Base-by-base conservation (phyloP, 2,329 filamentous ascomycete genomes). In the Epichloe uncinata region DNA sequence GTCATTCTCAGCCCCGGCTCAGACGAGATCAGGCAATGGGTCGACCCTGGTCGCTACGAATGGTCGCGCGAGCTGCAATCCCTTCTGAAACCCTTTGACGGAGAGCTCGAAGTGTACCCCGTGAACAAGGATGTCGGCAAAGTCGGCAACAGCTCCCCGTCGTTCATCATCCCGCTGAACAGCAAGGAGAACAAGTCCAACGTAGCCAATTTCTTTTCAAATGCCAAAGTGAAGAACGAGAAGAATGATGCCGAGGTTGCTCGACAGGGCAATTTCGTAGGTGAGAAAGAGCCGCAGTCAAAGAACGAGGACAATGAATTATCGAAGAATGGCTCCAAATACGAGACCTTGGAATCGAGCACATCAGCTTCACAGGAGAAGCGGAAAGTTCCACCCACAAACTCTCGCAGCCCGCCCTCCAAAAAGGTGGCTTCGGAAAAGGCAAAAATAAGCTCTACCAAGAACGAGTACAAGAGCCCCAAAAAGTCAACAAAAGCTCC, bases 101-200 rank as follows among this genome's bases (percentile, higher is more conserved):
- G 86, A 4, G 83, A 87, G 49, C 70, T 98, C 8, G 87, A 94
- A 49, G 82, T 86, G 48, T 96, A 95, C 62, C 82, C 85, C 0
- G 93, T 98, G 2, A 81, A 76, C 58, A 86, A 87, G 63, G 90
- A 93, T 4, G 91, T 97, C 0, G 90, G 90, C 0, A 97, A 95
- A 68, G 90, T 95, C 0, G 90, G 91, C 5, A 95, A 95, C 58
- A 86, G 95, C 64, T 94, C 86, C 18, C 81, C 87, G 0, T 77
- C 75, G 0, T 95, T 96, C 60, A 76, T 96, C 42, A 72, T 95
- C 2, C 91, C 91, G 0, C 69, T 96, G 35, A 77, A 86, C 59
- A 94, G 86, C 66, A 82, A 80, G 55, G 85, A 90, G 60, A 96
- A 96, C 65, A 96, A 94, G 69, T 81, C 77, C 46, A 96, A 93